phyloP scores from a whole-genome alignment of 2,329 filamentous ascomycete species.

The Calonectria pteridis region DNA sequence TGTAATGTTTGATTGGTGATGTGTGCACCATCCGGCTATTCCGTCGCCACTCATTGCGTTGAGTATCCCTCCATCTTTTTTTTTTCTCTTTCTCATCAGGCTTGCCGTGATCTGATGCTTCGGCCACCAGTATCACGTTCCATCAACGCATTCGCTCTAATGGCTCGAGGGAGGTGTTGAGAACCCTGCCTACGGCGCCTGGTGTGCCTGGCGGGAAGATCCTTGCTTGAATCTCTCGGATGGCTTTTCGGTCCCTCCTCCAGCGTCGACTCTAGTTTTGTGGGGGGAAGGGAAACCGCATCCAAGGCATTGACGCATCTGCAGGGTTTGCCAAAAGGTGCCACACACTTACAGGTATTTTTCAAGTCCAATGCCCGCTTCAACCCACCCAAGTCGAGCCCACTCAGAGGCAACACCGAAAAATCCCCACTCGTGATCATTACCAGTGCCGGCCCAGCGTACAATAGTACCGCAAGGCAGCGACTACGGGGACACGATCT shows the following conservation, averaged over 20 bases:
- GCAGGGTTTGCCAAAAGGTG: slow-evolving; percentile 45
- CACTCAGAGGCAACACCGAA: slow-evolving; percentile 12
- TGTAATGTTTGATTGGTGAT: slow-evolving; percentile 42
- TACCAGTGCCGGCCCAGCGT: slow-evolving; percentile 11
- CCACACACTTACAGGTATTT: slow-evolving; percentile 30
- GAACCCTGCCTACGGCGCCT: slow-evolving; percentile 20
- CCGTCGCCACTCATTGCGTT: slow-evolving; percentile 30
- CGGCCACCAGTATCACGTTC: slow-evolving; percentile 8
- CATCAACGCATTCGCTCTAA: not conserved
- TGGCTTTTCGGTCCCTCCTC: slow-evolving; percentile 38
- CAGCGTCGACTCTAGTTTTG: slow-evolving; percentile 20
- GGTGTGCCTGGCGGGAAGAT: slow-evolving; percentile 34
- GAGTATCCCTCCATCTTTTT: slow-evolving; percentile 18
- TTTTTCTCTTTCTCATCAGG: not conserved
- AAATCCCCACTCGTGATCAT: slow-evolving; percentile 18
- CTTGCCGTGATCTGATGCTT: slow-evolving; percentile 3
- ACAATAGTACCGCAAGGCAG: slow-evolving; percentile 13
- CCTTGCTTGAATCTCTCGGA: slow-evolving; percentile 35
- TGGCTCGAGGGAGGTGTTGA: slow-evolving; percentile 20
- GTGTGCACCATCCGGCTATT: slow-evolving; percentile 12
- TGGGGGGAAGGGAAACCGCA: slow-evolving; percentile 46
- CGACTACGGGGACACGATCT: not conserved
- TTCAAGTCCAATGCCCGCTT: slow-evolving; percentile 11
- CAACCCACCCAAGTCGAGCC: slow-evolving; percentile 8
- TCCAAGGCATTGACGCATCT: slow-evolving; percentile 57